A percentile compares a stretch with the other conserved stretches of the same genome.
Conservation (phyloP, 805 yeast species). For the Nakazawaea ishiwadae region DNA sequence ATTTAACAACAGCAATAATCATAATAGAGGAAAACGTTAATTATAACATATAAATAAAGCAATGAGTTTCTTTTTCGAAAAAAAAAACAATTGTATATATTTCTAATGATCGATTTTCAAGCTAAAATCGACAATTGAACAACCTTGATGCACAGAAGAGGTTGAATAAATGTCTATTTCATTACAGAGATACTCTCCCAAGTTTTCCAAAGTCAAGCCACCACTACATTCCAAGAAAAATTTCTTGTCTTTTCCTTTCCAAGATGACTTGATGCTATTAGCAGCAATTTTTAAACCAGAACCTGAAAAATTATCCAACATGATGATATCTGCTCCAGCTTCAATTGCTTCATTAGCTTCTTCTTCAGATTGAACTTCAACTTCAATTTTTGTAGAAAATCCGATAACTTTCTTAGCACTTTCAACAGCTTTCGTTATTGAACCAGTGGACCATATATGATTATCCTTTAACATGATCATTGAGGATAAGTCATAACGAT, state of each 20-base stretch:
- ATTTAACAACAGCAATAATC: no score
- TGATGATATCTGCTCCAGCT: constrained; percentile 94
- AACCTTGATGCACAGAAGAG: constrained; percentile 90
- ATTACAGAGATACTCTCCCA: constrained; percentile 60
- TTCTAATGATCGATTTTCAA: constrained; percentile 51
- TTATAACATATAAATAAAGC: no score
- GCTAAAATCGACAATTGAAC: constrained; percentile 76
- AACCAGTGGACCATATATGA: constrained; percentile 90
- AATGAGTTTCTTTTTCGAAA: no score
- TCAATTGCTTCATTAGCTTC: constrained; percentile 91
- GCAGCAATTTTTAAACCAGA: constrained; percentile 65
- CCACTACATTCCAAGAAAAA: constrained; percentile 90
- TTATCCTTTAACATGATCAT: constrained; percentile 97
- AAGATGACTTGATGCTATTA: constrained; percentile 48
- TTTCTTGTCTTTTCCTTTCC: constrained; percentile 38
- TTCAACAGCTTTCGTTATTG: constrained; percentile 77
- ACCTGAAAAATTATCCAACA: constrained; percentile 86
- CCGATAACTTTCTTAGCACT: constrained; percentile 82
- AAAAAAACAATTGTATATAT: no score
- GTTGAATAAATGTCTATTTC: constrained; percentile 90
- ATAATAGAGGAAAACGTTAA: no score
- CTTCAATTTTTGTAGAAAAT: constrained; percentile 86
- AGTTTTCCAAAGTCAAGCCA: constrained; percentile 71
- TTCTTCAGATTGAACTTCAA: constrained; percentile 78
- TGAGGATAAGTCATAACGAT: constrained; percentile 83